phyloP scores from a whole-genome alignment of 1,284 basidiomycete species.

The Earliella scabrosa region DNA sequence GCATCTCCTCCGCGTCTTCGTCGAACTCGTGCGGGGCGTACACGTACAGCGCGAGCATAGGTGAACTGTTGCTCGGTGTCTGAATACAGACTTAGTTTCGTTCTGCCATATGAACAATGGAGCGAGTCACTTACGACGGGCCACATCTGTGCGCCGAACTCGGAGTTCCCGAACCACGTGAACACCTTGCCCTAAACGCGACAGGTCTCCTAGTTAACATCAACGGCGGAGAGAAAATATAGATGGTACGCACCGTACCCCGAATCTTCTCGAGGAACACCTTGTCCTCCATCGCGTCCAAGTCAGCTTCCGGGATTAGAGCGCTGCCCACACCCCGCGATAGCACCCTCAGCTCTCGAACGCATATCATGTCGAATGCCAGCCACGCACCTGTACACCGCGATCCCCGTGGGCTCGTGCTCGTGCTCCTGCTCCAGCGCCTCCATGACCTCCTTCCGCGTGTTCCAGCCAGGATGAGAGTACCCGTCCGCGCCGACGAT shows the following conservation, averaged over 20 bases:
- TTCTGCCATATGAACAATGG: too few relatives aligned
- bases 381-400: slow-evolving; percentile 31
- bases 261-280: slow-evolving; percentile 19
- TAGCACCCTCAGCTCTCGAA: slow-evolving; percentile 21
- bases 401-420: slow-evolving; percentile 8
- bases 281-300: slow-evolving; percentile 18
- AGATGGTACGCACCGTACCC: not conserved
- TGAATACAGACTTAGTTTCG: not conserved
- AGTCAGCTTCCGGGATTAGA: slow-evolving; percentile 17
- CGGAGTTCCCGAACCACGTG: slow-evolving; percentile 18
- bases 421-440: slow-evolving; percentile 18
- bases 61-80: not conserved
- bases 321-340: slow-evolving; percentile 9
- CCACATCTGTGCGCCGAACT: slow-evolving; percentile 22
- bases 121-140: slow-evolving; percentile 17
- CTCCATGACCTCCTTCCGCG: slow-evolving; percentile 27
- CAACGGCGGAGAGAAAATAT: not conserved
- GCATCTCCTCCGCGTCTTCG: not conserved
- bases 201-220: not conserved
- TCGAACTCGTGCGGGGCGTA: not conserved
- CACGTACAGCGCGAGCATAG: not conserved
- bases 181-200: slow-evolving; percentile 15
- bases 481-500: slow-evolving; percentile 39
- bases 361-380: slow-evolving; percentile 33
- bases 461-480: slow-evolving; percentile 12